Base-by-base conservation (phyloP, 164 flowering plant species). In the Kalanchoe fedtschenkoi region DNA sequence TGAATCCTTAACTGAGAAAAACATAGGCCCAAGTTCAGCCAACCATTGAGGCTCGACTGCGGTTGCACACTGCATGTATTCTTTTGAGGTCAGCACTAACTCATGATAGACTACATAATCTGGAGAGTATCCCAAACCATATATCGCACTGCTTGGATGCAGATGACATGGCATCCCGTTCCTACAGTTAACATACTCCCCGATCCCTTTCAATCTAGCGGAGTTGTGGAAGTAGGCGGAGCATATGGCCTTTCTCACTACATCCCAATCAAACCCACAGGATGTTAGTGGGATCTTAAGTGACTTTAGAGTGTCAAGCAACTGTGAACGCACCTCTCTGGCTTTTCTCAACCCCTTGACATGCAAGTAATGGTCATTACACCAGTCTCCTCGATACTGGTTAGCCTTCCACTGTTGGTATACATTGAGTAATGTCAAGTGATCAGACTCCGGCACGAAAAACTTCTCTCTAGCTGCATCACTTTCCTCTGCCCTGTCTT, bases 31-130 rank as follows among this genome's bases (percentile, higher is more conserved):
- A 26, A 87, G 58, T 75, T 92, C 98, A 0, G 96, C 95, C 72
- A 92, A 58, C 98, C 98, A 92, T 65, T 87, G 86, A 0, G 98
- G 86, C 76, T 92, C 95, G 58, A 92, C 96, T 0, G 93, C 73
- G 0, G 96, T 89, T 4, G 78, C 96, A 63, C 91, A 87, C 62
- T 87, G 95, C 96, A 92, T 92, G 66, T 89, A 92, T 69, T 92
- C 96, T 67, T 92, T 92, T 4, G 85, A 69, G 0, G 96, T 92
- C 73, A 89, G 65, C 13, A 87, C 74, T 69, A 88, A 42, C 68
- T 92, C 98, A 24, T 92, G 98, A 70, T 92, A 92, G 1, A 92
- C 96, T 42, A 92, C 91, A 60, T 87, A 80, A 28, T 92, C 96
- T 0, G 96, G 96, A 6, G 89, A 81, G 62, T 80, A 80, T 8